Conservation (phyloP, 2,329 filamentous ascomycete genomes). For the Arthrobotrys pseudoclavata region DNA sequence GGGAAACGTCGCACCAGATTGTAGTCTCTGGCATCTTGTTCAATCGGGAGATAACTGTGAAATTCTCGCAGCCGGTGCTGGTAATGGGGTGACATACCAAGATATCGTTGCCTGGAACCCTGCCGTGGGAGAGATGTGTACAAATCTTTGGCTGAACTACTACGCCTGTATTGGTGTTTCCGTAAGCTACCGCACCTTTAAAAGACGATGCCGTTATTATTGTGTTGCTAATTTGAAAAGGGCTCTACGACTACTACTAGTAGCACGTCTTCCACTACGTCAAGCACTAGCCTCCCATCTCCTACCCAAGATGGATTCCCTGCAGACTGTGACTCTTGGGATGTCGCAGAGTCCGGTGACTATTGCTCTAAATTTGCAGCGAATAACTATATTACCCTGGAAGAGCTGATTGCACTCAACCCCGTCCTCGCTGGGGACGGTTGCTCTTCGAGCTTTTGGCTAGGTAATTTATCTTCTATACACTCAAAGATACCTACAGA, state of each 20-base stretch:
- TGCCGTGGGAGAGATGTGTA: constrained; percentile 2
- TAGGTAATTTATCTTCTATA: constrained; percentile 3
- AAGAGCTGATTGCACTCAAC: constrained; percentile 11
- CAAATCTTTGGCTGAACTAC: constrained; percentile 32
- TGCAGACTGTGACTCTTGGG: constrained; percentile 36
- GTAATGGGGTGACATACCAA: constrained; percentile 15
- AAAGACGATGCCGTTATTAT: background rate
- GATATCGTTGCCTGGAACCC: constrained; percentile 48
- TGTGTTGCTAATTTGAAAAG: background rate
- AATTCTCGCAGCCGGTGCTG: constrained; percentile 22
- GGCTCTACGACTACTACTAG: constrained; percentile 20
- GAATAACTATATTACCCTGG: constrained; percentile 22
- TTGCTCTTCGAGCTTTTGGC: constrained; percentile 28
- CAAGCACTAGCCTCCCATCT: constrained; percentile 12
- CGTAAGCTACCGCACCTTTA: background rate
- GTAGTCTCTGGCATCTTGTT: constrained; percentile 39
- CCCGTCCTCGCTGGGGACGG: constrained; percentile 17
- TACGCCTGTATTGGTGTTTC: constrained; percentile 48
- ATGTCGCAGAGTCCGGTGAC: constrained; percentile 10
- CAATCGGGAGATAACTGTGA: constrained; percentile 17
- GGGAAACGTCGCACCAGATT: constrained; percentile 11
- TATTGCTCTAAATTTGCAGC: constrained; percentile 37
- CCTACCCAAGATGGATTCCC: constrained; percentile 42
- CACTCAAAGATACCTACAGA: too few species aligned
- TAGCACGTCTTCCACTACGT: constrained; percentile 3